Percentiles rank a stretch among this genome's conserved stretches.
These are phyloP conservation scores for Rhododendron ferrugineum DNA, from an alignment of 148 eudicot genomes.

Conservation along the genomic window DNA sequence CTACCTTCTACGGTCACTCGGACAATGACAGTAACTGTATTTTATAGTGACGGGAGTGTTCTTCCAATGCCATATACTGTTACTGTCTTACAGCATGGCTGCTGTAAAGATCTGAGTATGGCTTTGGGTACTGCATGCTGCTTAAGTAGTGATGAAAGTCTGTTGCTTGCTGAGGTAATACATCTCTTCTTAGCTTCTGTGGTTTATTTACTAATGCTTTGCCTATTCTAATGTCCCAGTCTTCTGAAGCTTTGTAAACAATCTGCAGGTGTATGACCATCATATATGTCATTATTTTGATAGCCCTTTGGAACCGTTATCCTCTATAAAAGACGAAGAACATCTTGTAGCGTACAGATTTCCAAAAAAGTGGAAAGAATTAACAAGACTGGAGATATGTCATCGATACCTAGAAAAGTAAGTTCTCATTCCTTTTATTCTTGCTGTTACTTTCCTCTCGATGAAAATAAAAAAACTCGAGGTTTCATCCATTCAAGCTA, in stretches of 20 bases:
- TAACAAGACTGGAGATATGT: constrained; percentile 67
- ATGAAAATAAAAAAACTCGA: neutral
- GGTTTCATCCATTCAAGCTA: neutral
- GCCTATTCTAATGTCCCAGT: neutral
- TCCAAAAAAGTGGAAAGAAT: constrained; percentile 39
- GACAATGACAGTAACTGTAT: constrained; percentile 78
- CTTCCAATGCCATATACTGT: constrained; percentile 92
- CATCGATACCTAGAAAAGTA: constrained; percentile 71
- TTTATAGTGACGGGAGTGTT: constrained; percentile 75
- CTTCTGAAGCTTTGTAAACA: constrained; percentile 13
- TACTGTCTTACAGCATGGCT: constrained; percentile 66
- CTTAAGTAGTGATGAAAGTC: constrained; percentile 64
- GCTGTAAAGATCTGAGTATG: constrained; percentile 67
- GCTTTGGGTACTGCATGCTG: constrained; percentile 69
- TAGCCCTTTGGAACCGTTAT: constrained; percentile 49
- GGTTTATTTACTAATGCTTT: constrained; percentile 2
- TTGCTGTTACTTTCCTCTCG: neutral
- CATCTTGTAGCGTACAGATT: constrained; percentile 84
- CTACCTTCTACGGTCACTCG: constrained; percentile 79
- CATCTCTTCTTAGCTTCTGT: neutral
- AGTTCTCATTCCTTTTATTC: constrained; percentile 17
- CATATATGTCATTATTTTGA: constrained; percentile 62
- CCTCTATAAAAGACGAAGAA: constrained; percentile 79
- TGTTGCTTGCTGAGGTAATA: constrained; percentile 91
- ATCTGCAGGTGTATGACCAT: constrained; percentile 66